Percentiles rank a stretch among this genome's conserved stretches.
Evolutionary conservation across 1,284 basidiomycete species (phyloP).

Genomic region (Ustilago esculenta): DNA sequence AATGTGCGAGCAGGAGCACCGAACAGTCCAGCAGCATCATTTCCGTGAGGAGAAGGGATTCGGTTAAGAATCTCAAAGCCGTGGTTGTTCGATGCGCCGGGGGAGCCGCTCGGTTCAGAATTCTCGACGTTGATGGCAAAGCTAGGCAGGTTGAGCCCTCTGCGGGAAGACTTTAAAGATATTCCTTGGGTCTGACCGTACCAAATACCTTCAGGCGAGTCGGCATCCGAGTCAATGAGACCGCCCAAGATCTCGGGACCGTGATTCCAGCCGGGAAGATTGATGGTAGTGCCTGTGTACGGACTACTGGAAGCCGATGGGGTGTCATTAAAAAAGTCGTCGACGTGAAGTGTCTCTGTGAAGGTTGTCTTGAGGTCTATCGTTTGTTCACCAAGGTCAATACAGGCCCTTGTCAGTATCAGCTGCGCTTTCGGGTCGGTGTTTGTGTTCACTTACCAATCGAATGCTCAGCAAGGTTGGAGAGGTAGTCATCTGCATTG

Average conservation of each 20-base stretch:
- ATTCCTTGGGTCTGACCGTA: constrained; percentile 29
- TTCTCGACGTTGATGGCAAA: constrained; percentile 29
- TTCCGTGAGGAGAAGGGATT: neutral
- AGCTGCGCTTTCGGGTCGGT: neutral
- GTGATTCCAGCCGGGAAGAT: constrained; percentile 50
- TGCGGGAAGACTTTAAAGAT: constrained; percentile 13
- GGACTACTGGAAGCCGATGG: constrained; percentile 32
- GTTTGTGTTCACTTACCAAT: constrained; percentile 43
- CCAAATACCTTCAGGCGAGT: constrained; percentile 42
- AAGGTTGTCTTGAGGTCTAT: constrained; percentile 38
- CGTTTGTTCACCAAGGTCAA: neutral
- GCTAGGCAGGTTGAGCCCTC: constrained; percentile 20
- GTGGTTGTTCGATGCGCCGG: constrained; percentile 16
- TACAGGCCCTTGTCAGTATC: neutral
- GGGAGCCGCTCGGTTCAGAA: constrained; percentile 16
- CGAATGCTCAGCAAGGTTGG: constrained; percentile 26
- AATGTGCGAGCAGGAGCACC: constrained; percentile 28
- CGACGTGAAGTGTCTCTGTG: constrained; percentile 39
- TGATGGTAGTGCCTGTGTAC: constrained; percentile 31
- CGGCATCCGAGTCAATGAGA: constrained; percentile 32
- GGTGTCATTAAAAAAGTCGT: constrained; percentile 45
- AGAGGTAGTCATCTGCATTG: constrained; percentile 36
- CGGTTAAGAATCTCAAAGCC: constrained; percentile 23
- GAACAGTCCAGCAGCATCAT: constrained; percentile 4
- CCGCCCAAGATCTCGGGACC: constrained; percentile 18